These are phyloP conservation scores for Diplodia mutila DNA, from an alignment of 2,329 filamentous ascomycete species.

Conservation along the genomic window DNA sequence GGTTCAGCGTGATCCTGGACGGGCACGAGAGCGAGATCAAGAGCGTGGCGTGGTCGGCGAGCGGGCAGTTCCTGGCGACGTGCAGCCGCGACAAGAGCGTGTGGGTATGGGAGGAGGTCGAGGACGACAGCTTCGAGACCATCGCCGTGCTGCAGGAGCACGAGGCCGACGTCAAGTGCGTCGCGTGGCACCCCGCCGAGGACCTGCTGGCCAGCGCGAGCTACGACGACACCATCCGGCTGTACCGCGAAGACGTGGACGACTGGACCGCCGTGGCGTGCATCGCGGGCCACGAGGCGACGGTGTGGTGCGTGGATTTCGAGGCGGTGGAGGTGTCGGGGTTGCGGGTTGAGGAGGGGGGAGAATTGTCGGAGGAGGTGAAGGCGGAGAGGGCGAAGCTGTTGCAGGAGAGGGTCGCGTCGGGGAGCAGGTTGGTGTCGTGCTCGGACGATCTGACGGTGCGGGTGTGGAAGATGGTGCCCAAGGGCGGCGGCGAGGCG, in stretches of 20 bases:
- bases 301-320: slow-evolving; percentile 85
- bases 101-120: slow-evolving; percentile 98
- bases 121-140: slow-evolving; percentile 95
- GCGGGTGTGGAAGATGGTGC: slow-evolving; percentile 73
- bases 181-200: slow-evolving; percentile 84
- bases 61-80: slow-evolving; percentile 80
- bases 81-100: slow-evolving; percentile 92
- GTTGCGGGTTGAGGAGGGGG: slow-evolving; percentile 29
- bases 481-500: slow-evolving; percentile 54
- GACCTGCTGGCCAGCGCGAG: slow-evolving; percentile 85
- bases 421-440: slow-evolving; percentile 69
- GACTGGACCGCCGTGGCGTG: slow-evolving; percentile 92
- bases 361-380: slow-evolving; percentile 34
- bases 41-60: slow-evolving; percentile 72
- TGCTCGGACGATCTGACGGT: slow-evolving; percentile 83
- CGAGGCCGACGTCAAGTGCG: slow-evolving; percentile 91
- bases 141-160: slow-evolving; percentile 94
- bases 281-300: slow-evolving; percentile 78
- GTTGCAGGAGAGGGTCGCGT: slow-evolving; percentile 43
- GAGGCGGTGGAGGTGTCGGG: slow-evolving; percentile 50
- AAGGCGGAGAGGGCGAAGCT: slow-evolving; percentile 41
- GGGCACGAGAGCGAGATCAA: slow-evolving; percentile 96
- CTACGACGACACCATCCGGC: slow-evolving; percentile 87
- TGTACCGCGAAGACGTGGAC: slow-evolving; percentile 89
- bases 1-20: slow-evolving; percentile 88